Conservation (phyloP, 1,139 yeast genomes). For the Lodderomyces metapsilosis region DNA sequence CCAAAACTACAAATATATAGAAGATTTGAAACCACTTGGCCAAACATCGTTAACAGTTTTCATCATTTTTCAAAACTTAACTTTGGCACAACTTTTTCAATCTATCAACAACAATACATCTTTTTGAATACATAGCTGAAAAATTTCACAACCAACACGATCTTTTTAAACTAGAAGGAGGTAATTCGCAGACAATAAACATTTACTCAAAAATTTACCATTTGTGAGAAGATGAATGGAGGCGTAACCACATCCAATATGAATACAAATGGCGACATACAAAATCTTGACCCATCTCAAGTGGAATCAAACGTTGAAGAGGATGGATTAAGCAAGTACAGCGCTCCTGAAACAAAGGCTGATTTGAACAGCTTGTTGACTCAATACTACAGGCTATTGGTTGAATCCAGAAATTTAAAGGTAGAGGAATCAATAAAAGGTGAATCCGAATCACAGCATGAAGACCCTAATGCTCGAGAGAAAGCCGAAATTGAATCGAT, state of each 20-base stretch:
- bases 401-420: conserved; percentile 12
- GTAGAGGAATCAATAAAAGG: conserved; percentile 14
- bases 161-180: neutral
- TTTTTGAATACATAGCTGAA: no score
- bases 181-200: no score
- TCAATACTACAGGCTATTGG: conserved; percentile 26
- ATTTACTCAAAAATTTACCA: no score
- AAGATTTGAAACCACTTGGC: neutral
- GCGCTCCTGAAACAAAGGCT: conserved; percentile 29
- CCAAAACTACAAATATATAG: neutral
- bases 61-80: no score
- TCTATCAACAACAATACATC: no score
- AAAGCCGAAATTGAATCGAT: conserved; percentile 31
- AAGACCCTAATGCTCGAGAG: conserved; percentile 23
- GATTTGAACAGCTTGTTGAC: conserved; percentile 32
- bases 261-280: conserved; percentile 10
- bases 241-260: conserved; percentile 9
- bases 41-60: no score
- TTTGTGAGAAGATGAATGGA: conserved; percentile 13
- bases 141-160: neutral
- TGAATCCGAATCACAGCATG: conserved; percentile 14
- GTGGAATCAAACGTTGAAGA: neutral
- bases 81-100: no score
- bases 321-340: neutral
- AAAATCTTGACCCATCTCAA: neutral